A percentile compares a stretch with the other conserved stretches of the same genome.
Evolutionary conservation across 2,329 filamentous ascomycete genomes (phyloP).

Genomic region (Keithomyces neogunnii): DNA sequence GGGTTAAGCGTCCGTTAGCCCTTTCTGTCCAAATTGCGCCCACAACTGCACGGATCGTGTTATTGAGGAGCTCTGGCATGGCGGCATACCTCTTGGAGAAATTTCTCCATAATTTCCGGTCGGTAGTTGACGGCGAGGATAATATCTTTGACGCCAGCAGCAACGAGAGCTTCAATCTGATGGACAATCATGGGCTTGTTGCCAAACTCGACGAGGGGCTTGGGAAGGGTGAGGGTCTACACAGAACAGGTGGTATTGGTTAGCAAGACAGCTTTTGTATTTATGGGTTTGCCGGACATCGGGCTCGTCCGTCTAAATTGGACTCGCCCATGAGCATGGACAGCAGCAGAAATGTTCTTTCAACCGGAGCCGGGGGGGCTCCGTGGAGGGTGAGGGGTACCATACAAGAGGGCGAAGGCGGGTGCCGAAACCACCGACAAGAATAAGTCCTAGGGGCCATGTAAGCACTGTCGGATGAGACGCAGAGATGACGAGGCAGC

Average conservation of each 20-base stretch:
- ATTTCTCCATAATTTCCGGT: slow-evolving; percentile 93
- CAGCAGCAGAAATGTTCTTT: neutral
- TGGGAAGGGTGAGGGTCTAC: slow-evolving; percentile 91
- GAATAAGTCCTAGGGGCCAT: slow-evolving; percentile 70
- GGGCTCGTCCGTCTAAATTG: too few species aligned
- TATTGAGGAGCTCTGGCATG: neutral
- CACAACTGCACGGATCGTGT: too few species aligned
- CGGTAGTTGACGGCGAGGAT: slow-evolving; percentile 98
- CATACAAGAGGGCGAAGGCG: slow-evolving; percentile 90
- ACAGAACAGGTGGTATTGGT: slow-evolving; percentile 4
- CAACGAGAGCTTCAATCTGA: slow-evolving; percentile 90
- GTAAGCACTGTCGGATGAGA: slow-evolving; percentile 11
- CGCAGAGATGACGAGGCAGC: neutral
- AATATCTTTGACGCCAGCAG: slow-evolving; percentile 92
- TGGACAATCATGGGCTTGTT: slow-evolving; percentile 99
- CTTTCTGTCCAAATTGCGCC: too few species aligned
- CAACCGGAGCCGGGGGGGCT: neutral
- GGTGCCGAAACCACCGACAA: slow-evolving; percentile 97
- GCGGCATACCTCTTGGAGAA: slow-evolving; percentile 67
- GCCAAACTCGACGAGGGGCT: slow-evolving; percentile 94
- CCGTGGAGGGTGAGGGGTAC: slow-evolving; percentile 4
- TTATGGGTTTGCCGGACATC: too few species aligned
- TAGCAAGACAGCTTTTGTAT: slow-evolving; percentile 7
- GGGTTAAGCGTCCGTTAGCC: neutral
- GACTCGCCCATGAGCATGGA: too few species aligned